These are phyloP conservation scores for Eruca vesicaria DNA, from an alignment of 441 rosid species.

Conservation along the genomic window DNA sequence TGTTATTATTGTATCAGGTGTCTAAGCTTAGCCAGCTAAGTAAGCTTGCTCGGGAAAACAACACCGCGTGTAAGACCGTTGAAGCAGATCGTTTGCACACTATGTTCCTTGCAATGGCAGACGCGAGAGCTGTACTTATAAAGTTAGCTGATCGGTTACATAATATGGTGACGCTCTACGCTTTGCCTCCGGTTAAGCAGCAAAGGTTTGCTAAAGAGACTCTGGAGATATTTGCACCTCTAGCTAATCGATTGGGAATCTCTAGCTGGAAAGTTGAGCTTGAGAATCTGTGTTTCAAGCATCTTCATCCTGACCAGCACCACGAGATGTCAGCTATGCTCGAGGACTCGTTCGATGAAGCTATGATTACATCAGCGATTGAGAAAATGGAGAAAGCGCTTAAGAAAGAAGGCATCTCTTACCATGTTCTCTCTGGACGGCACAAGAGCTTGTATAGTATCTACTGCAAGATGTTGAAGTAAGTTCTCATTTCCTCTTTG, in stretches of 20 bases:
- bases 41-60: slow-evolving; percentile 88
- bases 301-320: slow-evolving; percentile 77
- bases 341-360: slow-evolving; percentile 63
- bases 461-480: slow-evolving; percentile 85
- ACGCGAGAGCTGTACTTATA: slow-evolving; percentile 89
- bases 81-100: slow-evolving; percentile 93
- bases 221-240: slow-evolving; percentile 80
- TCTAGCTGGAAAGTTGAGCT: slow-evolving; percentile 82
- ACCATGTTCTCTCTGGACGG: slow-evolving; percentile 60
- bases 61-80: slow-evolving; percentile 71
- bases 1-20: slow-evolving; percentile 46
- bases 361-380: slow-evolving; percentile 57
- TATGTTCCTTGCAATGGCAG: slow-evolving; percentile 92
- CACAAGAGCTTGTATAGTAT: slow-evolving; percentile 91
- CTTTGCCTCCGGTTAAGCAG: slow-evolving; percentile 65
- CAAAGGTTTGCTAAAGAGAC: slow-evolving; percentile 93
- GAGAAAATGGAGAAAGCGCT: slow-evolving; percentile 68
- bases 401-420: slow-evolving; percentile 49
- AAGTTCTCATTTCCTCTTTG: slow-evolving; percentile 34
- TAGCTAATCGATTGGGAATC: slow-evolving; percentile 84
- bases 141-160: slow-evolving; percentile 92
- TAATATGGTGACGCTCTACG: slow-evolving; percentile 82
- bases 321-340: slow-evolving; percentile 61
- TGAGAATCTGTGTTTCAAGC: slow-evolving; percentile 82
- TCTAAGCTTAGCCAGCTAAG: slow-evolving; percentile 91